A percentile compares a stretch with the other conserved stretches of the same genome.
These are phyloP conservation scores for Cyberlindnera mrakii DNA, from an alignment of 805 yeast species.

Conservation along the genomic window DNA sequence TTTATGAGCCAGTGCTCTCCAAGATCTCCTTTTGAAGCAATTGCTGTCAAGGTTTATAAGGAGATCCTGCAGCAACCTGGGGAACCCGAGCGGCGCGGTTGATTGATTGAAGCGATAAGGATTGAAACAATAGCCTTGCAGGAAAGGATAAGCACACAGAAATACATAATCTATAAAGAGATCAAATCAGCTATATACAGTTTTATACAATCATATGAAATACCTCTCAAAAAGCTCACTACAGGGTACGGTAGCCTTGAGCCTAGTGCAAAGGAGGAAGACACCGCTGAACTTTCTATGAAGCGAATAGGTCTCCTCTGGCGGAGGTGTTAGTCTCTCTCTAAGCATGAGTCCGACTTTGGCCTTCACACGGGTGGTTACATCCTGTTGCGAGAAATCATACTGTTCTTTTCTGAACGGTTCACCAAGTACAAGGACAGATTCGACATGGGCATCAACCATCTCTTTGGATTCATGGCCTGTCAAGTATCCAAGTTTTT, in stretches of 20 bases:
- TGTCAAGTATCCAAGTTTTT: conserved; percentile 78
- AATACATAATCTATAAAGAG: background rate
- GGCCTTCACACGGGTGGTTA: conserved; percentile 85
- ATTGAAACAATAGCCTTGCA: too few species aligned
- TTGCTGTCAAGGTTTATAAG: too few species aligned
- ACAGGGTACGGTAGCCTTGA: conserved; percentile 80
- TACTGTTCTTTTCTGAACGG: conserved; percentile 67
- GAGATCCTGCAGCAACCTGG: too few species aligned
- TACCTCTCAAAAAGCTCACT: conserved; percentile 69
- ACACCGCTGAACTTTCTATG: conserved; percentile 96
- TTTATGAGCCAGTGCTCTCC: too few species aligned
- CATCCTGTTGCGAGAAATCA: conserved; percentile 80
- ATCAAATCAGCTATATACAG: background rate
- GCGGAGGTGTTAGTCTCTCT: conserved; percentile 93
- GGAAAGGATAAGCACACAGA: too few species aligned
- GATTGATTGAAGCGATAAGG: too few species aligned
- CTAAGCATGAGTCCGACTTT: conserved; percentile 86
- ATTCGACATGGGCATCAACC: conserved; percentile 89
- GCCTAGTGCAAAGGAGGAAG: conserved; percentile 78
- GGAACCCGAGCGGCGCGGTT: too few species aligned
- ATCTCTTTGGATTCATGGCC: conserved; percentile 84
- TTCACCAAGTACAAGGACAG: conserved; percentile 86
- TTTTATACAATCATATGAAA: conserved; percentile 28
- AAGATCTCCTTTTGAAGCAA: too few species aligned
- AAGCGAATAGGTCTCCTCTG: conserved; percentile 95